Conservation (phyloP, 441 rosid species). For the Gossypium trilobum region DNA sequence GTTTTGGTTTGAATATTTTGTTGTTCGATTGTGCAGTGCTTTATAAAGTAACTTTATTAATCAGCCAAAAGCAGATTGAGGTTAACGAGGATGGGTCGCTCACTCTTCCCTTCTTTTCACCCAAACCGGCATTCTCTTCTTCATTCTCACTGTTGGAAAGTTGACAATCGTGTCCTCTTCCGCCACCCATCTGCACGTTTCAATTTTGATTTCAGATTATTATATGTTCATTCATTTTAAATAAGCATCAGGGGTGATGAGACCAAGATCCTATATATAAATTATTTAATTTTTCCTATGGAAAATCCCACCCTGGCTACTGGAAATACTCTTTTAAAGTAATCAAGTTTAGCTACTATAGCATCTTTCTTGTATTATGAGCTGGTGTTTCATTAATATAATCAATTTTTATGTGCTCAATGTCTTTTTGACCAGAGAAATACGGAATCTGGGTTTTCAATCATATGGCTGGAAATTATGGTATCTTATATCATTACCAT, state of each 20-base stretch:
- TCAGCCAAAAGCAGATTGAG: neutral
- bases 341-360: neutral
- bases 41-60: neutral
- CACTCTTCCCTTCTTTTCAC: constrained; percentile 43
- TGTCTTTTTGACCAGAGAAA: neutral
- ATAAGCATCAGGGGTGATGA: neutral
- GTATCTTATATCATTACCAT: neutral
- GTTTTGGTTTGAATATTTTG: neutral
- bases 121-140: constrained; percentile 82
- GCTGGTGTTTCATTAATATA: neutral
- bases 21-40: neutral
- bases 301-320: neutral
- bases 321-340: neutral
- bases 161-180: constrained; percentile 68
- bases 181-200: constrained; percentile 57
- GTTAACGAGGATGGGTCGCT: neutral
- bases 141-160: constrained; percentile 90
- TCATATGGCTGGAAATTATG: too few relatives aligned
- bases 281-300: neutral
- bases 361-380: neutral
- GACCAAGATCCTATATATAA: neutral
- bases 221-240: neutral
- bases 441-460: neutral
- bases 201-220: neutral
- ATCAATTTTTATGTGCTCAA: constrained; percentile 4